Evolutionary conservation across 2,329 filamentous ascomycete species (phyloP).

Genomic region (Ophiostoma novo-ulmi): DNA sequence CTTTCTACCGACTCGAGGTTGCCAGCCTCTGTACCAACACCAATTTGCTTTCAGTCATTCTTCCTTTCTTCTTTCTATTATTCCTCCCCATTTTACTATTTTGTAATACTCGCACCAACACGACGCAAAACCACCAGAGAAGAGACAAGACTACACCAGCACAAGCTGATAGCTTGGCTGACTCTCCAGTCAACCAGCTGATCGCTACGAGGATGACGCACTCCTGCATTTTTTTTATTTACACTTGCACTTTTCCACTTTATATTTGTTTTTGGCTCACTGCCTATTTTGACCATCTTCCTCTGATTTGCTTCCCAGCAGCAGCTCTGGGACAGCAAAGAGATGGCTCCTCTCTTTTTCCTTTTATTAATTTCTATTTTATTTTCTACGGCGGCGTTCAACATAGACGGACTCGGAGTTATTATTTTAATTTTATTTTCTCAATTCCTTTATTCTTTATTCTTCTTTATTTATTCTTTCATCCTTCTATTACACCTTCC

Average conservation of each 20-base stretch:
- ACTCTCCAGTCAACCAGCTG: neutral
- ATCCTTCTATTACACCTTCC: neutral
- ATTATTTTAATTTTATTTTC: neutral
- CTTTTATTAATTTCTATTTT: slow-evolving; percentile 1
- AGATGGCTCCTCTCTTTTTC: slow-evolving; percentile 17
- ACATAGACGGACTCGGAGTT: slow-evolving; percentile 25
- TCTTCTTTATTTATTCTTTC: neutral
- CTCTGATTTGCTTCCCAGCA: slow-evolving; percentile 30
- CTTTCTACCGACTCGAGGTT: neutral
- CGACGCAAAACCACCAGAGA: slow-evolving; percentile 21
- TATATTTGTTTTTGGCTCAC: slow-evolving; percentile 21
- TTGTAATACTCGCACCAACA: slow-evolving; percentile 33
- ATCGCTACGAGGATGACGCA: slow-evolving; percentile 27
- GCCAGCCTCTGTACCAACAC: slow-evolving; percentile 22
- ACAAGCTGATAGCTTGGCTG: neutral
- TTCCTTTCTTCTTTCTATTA: slow-evolving; percentile 17
- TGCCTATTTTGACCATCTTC: slow-evolving; percentile 26
- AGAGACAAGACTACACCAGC: slow-evolving; percentile 9
- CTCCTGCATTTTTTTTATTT: neutral
- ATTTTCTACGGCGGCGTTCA: slow-evolving; percentile 22
- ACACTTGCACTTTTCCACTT: neutral
- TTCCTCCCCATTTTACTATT: slow-evolving; percentile 28
- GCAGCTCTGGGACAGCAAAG: slow-evolving; percentile 26
- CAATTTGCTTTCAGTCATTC: neutral
- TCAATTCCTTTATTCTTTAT: neutral